phyloP scores from a whole-genome alignment of 2,329 filamentous ascomycete genomes.

The Domatiomyces catenatus region DNA sequence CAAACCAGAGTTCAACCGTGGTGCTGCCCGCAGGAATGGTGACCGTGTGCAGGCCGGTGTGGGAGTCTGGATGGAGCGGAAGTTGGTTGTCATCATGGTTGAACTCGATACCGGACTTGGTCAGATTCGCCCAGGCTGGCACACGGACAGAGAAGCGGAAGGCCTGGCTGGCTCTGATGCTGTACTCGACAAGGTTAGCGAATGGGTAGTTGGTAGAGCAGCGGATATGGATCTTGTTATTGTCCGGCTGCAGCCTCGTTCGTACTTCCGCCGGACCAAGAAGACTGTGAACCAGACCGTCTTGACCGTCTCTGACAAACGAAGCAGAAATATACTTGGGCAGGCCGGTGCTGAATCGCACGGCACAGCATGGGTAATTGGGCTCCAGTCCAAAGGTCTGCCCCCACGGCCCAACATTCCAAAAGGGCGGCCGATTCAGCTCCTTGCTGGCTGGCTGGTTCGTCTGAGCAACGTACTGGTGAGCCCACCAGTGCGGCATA shows the following conservation, averaged over 20 bases:
- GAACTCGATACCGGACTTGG: slow-evolving; percentile 15
- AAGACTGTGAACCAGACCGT: slow-evolving; percentile 36
- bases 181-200: slow-evolving; percentile 26
- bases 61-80: slow-evolving; percentile 20
- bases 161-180: slow-evolving; percentile 21
- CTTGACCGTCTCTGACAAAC: slow-evolving; percentile 29
- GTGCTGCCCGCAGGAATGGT: slow-evolving; percentile 22
- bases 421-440: slow-evolving; percentile 32
- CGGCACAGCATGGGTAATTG: slow-evolving; percentile 40
- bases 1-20: slow-evolving; percentile 23
- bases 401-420: slow-evolving; percentile 31
- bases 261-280: slow-evolving; percentile 32
- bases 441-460: slow-evolving; percentile 38
- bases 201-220: slow-evolving; percentile 40
- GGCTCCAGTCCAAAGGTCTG: slow-evolving; percentile 39
- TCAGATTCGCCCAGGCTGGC: slow-evolving; percentile 28
- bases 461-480: slow-evolving; percentile 39
- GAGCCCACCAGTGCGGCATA: slow-evolving; percentile 40
- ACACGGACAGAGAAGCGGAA: slow-evolving; percentile 34
- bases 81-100: slow-evolving; percentile 12
- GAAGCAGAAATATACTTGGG: slow-evolving; percentile 39
- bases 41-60: slow-evolving; percentile 26
- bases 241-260: slow-evolving; percentile 20
- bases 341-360: slow-evolving; percentile 43
- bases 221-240: slow-evolving; percentile 25